Evolutionary conservation across 2,329 filamentous ascomycete species (phyloP), one percentile per base, ranked within the genome.

Genomic region (Pezizomycotina sp.): DNA sequence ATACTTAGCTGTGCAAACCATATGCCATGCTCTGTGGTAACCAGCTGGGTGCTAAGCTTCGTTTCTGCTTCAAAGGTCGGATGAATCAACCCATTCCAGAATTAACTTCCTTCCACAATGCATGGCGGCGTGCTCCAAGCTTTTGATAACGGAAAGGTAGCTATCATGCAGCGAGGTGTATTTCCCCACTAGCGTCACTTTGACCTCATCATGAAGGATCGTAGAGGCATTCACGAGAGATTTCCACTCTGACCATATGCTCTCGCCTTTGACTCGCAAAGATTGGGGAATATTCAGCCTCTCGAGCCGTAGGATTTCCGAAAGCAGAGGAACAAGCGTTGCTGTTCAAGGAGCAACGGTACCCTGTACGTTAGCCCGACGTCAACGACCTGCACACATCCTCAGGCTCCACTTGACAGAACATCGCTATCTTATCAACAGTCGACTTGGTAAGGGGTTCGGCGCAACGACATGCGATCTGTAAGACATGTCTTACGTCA

Each of bases 391-490:
- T 72, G 78, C 45, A 95, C 64, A 95, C 82, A 55, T 93, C 82
- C 48, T 83, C 69, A 7, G 69, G 61, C 35, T 91, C 80, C 30
- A 93, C 77, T 54, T 92, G 81, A 58, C 86, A 95, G 60, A 76
- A 81, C 52, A 72, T 71, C 43, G 86, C 83, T 46, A 98, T 82
- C 62, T 98, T 95, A 46, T 77, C 67, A 31, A 86, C 74, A 1
- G 82, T 86, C 6, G 63, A 61, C 23, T 72, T 64, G 30, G 81
- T 75, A 5, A 95, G 69, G 8, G 75, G 69, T 34, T 68, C 66
- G 52, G 86, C 77, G 57, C 86, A 95, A 34, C 89, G 80, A 56
- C 89, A 95, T 9, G 86, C 89, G 60, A 95, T 89, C 77, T 80
- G 46, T 28, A 23, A 6, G 12, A 16, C 16, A n/a, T n/a, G n/a